phyloP scores from a whole-genome alignment of 441 rosid genomes.

The Manihot esculenta region DNA sequence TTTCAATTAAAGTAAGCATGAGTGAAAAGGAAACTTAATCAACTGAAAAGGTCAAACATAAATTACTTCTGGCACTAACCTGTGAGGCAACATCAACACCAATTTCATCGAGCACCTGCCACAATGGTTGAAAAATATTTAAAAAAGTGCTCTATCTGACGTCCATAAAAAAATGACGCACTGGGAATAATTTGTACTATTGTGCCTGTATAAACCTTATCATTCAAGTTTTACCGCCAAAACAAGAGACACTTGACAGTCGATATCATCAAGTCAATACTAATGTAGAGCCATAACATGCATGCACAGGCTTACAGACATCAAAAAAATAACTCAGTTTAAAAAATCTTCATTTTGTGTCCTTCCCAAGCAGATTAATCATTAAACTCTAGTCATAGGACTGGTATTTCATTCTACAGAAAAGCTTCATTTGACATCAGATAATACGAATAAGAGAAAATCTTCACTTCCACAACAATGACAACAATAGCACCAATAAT shows the following conservation, averaged over 20 bases:
- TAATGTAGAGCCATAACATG: neutral
- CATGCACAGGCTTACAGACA: neutral
- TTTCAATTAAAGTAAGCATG: conserved; percentile 27
- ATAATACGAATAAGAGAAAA: no score
- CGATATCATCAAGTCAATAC: neutral
- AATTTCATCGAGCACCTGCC: conserved; percentile 91
- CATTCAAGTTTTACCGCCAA: neutral
- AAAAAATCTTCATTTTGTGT: no score
- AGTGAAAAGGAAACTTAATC: conserved; percentile 4
- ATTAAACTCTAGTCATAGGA: neutral
- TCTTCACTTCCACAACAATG: no score
- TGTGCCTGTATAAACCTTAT: neutral
- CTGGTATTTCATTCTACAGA: neutral
- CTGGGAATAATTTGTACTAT: neutral
- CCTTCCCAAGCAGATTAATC: no score
- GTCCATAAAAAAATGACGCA: neutral
- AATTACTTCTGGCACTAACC: conserved; percentile 43
- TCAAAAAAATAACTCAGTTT: neutral
- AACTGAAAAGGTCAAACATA: neutral
- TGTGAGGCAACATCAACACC: conserved; percentile 92
- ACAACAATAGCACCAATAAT: neutral
- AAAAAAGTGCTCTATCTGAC: neutral
- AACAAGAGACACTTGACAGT: conserved; percentile 1
- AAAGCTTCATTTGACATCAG: neutral
- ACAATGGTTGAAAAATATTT: conserved; percentile 5